These are phyloP conservation scores for Pilatotrama ljubarskyi DNA, from an alignment of 768 basidiomycete species.

Conservation along the genomic window DNA sequence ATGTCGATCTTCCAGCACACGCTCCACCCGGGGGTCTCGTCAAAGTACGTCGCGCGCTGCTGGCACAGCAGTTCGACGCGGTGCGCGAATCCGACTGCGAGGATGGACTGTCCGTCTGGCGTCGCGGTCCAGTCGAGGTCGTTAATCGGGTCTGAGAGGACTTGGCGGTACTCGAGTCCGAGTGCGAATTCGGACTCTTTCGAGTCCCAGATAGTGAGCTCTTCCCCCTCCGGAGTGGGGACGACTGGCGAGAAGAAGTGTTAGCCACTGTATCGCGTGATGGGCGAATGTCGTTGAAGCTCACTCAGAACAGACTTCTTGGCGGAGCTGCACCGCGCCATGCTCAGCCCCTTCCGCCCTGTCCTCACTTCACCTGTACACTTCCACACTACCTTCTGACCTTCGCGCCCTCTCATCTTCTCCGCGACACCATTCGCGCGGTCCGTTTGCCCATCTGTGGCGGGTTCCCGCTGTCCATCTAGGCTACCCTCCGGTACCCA, in stretches of 20 bases:
- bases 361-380: constrained; percentile 78
- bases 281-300: constrained; percentile 23
- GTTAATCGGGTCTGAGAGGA: constrained; percentile 63
- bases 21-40: constrained; percentile 78
- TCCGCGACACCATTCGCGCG: neutral
- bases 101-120: constrained; percentile 84
- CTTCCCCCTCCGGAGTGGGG: constrained; percentile 57
- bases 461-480: neutral
- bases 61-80: constrained; percentile 88
- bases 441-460: neutral
- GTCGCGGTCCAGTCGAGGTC: constrained; percentile 96
- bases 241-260: constrained; percentile 51
- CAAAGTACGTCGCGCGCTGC: constrained; percentile 90
- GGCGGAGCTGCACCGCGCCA: constrained; percentile 83
- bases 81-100: constrained; percentile 83
- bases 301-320: constrained; percentile 89
- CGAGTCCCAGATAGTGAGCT: constrained; percentile 96
- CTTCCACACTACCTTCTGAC: constrained; percentile 44
- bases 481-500: constrained; percentile 63
- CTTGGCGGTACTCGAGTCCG: constrained; percentile 74
- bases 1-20: constrained; percentile 71
- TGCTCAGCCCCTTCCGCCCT: constrained; percentile 59
- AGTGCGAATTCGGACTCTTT: constrained; percentile 91
- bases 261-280: neutral
- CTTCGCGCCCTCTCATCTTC: neutral